These are phyloP conservation scores for Eimeria praecox DNA, from an alignment of 169 alveolate species.

Conservation along the genomic window DNA sequence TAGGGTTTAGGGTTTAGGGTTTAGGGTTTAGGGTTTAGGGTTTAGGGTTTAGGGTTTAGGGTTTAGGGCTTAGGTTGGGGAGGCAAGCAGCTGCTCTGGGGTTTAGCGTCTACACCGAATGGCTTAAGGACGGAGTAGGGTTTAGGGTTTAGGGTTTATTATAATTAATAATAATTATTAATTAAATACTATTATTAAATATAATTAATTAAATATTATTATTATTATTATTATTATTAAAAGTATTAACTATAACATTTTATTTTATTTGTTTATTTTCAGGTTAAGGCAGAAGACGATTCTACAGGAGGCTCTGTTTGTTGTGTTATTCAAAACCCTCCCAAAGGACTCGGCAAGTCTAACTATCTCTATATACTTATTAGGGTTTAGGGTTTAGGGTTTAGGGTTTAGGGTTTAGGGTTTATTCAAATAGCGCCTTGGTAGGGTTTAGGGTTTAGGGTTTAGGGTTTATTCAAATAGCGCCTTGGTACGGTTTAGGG, in stretches of 20 bases:
- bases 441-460: no score
- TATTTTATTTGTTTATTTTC: not conserved
- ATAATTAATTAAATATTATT: not conserved
- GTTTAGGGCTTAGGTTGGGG: not conserved
- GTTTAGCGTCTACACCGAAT: no score
- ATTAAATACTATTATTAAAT: not conserved
- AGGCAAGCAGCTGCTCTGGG: no score
- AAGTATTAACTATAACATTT: not conserved
- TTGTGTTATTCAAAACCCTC: conserved; percentile 83
- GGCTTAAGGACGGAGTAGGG: no score
- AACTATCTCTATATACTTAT: conserved; percentile 72
- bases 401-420: not conserved
- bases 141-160: not conserved
- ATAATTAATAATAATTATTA: not conserved
- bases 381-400: conserved; percentile 14
- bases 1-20: not conserved
- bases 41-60: not conserved
- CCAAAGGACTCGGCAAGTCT: conserved; percentile 90
- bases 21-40: not conserved
- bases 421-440: no score
- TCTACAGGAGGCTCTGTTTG: conserved; percentile 85
- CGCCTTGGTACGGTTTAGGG: no score
- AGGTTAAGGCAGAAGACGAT: conserved; percentile 46
- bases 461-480: no score
- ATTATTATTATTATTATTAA: not conserved